Percentiles rank a stretch among this genome's conserved stretches.
phyloP scores from a whole-genome alignment of 2,329 filamentous ascomycete species.

The Aspergillus sp. region DNA sequence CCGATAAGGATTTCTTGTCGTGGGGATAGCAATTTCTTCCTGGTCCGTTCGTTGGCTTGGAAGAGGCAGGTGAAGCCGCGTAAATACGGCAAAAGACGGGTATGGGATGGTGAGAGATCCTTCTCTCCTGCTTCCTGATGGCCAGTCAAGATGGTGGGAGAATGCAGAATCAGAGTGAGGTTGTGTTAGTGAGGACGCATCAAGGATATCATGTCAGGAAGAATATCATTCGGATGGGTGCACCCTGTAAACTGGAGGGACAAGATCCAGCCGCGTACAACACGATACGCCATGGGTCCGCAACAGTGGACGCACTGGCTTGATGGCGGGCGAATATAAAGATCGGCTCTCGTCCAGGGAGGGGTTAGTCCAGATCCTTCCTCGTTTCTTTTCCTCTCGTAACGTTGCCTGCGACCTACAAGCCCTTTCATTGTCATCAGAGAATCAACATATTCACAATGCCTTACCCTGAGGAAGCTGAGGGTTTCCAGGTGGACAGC shows the following conservation, averaged over 20 bases:
- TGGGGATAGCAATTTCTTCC: too few relatives aligned
- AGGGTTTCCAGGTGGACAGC: conserved; percentile 55
- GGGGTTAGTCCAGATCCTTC: neutral
- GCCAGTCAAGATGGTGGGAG: neutral
- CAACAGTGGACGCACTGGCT: neutral
- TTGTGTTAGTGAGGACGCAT: too few relatives aligned
- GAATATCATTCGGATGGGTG: conserved; percentile 3
- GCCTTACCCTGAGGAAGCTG: conserved; percentile 47
- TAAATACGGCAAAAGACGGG: neutral
- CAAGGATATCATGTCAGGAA: too few relatives aligned
- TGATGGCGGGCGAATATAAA: neutral
- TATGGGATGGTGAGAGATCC: too few relatives aligned
- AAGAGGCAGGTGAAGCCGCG: neutral
- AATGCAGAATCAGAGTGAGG: neutral
- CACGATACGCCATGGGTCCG: neutral
- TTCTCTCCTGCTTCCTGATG: too few relatives aligned
- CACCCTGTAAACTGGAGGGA: neutral
- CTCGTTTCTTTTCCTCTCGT: neutral
- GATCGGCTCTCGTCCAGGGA: neutral
- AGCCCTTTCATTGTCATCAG: neutral
- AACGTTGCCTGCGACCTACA: neutral
- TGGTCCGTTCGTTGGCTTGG: neutral
- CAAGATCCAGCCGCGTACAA: neutral
- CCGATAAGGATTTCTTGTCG: neutral
- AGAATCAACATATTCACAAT: conserved; percentile 26